Conservation (phyloP, 2,329 filamentous ascomycete species). For the Diplodia mutila region DNA sequence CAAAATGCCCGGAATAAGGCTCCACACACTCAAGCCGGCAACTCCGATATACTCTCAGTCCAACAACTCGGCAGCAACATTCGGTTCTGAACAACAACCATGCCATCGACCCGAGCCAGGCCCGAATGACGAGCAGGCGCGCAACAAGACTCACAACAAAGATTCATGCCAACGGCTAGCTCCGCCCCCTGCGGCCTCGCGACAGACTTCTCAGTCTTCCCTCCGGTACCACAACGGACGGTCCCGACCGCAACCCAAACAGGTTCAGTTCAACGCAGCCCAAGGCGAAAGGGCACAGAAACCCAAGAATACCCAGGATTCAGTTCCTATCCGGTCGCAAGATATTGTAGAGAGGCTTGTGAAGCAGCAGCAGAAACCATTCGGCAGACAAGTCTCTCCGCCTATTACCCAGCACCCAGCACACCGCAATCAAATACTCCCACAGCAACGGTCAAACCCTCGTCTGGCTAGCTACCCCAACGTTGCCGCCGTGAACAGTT, state of each 20-base stretch:
- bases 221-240: background rate
- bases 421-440: background rate
- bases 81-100: background rate
- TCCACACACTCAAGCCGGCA: background rate
- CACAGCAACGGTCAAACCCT: background rate
- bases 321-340: background rate
- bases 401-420: background rate
- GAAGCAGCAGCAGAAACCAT: background rate
- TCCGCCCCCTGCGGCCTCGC: background rate
- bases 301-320: background rate
- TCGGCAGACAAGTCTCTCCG: background rate
- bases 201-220: background rate
- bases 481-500: background rate
- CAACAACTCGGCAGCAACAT: background rate
- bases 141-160: background rate
- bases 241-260: background rate
- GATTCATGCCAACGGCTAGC: background rate
- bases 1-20: background rate
- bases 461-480: background rate
- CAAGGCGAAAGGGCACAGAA: background rate
- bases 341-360: background rate
- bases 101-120: background rate
- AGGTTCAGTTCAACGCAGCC: background rate
- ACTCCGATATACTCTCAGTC: background rate
- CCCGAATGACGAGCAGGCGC: background rate